A percentile compares a stretch with the other conserved stretches of the same genome.
Evolutionary conservation across 305 asterid genomes (phyloP).

Genomic region (Fraxinus ornus): DNA sequence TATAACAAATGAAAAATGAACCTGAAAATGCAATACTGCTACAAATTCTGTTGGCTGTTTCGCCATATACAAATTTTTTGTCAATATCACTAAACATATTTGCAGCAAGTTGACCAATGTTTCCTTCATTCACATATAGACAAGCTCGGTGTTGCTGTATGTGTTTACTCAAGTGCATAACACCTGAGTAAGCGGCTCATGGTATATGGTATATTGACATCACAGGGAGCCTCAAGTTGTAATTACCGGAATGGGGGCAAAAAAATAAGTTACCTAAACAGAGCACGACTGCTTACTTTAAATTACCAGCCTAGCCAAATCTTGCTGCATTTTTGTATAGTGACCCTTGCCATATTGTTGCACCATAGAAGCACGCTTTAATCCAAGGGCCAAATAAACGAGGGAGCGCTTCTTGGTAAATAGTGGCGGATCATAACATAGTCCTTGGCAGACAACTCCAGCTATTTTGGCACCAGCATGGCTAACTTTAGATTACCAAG

Average conservation of each 20-base stretch:
- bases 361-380: not conserved
- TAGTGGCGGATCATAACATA: not conserved
- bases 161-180: not conserved
- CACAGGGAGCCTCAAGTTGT: not conserved
- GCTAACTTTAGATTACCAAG: constrained; percentile 76
- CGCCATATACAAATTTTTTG: not conserved
- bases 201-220: not conserved
- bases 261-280: not conserved
- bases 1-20: not conserved
- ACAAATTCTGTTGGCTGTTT: not conserved
- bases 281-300: not conserved
- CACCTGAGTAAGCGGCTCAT: not conserved
- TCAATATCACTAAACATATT: not conserved
- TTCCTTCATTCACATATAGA: not conserved
- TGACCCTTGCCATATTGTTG: not conserved
- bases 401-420: not conserved
- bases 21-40: not conserved
- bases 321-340: not conserved
- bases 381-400: not conserved
- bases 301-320: not conserved
- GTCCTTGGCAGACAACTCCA: constrained; percentile 16
- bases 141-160: not conserved
- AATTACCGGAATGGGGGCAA: not conserved
- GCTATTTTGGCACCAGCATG: constrained; percentile 50
- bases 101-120: not conserved